Evolutionary conservation across 164 flowering plant genomes (phyloP).

Genomic region (Tetracentron sinense): DNA sequence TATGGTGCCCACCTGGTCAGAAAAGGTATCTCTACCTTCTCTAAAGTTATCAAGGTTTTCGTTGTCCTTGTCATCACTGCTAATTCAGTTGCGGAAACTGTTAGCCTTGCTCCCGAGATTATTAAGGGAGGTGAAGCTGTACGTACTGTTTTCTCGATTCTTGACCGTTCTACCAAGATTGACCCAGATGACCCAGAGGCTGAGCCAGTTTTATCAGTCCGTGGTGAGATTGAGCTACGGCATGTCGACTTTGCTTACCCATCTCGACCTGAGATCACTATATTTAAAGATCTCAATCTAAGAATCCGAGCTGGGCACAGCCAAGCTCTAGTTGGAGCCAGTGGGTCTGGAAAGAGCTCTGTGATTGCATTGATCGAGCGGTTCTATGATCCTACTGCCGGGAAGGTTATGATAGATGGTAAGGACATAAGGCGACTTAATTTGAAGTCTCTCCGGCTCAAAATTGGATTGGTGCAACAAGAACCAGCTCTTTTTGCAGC

Average conservation of each 20-base stretch:
- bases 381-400: too few relatives aligned
- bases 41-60: too few relatives aligned
- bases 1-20: background rate
- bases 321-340: background rate
- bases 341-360: too few relatives aligned
- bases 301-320: conserved; percentile 25
- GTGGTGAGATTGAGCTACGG: conserved; percentile 28
- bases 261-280: conserved; percentile 17
- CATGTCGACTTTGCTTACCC: conserved; percentile 30
- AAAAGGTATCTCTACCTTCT: too few relatives aligned
- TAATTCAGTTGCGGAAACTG: conserved; percentile 27
- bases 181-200: conserved; percentile 29
- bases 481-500: too few relatives aligned
- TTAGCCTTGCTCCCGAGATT: conserved; percentile 27
- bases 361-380: too few relatives aligned
- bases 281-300: conserved; percentile 24
- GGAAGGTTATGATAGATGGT: too few relatives aligned
- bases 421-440: too few relatives aligned
- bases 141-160: conserved; percentile 25
- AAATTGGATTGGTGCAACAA: too few relatives aligned
- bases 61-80: conserved; percentile 2
- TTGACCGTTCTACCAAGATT: conserved; percentile 21
- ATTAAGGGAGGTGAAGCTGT: conserved; percentile 16
- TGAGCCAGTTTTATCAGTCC: conserved; percentile 18
- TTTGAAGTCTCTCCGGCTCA: too few relatives aligned